phyloP scores from a whole-genome alignment of 306 rosid species.

The Sesbania bispinosa region DNA sequence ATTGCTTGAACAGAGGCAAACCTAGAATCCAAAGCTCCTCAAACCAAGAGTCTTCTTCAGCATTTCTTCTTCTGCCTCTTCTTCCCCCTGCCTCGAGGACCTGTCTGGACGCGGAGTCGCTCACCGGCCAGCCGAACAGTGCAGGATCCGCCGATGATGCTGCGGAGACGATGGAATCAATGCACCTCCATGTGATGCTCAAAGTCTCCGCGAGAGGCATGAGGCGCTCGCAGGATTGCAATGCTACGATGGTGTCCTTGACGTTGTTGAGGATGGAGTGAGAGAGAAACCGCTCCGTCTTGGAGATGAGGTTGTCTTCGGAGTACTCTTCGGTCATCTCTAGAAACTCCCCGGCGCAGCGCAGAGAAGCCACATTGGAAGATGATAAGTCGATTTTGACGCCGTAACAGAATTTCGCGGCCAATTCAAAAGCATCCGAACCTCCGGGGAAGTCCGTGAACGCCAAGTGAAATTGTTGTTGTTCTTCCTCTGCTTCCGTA shows the following conservation, averaged over 20 bases:
- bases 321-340: constrained; percentile 86
- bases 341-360: constrained; percentile 87
- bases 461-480: constrained; percentile 48
- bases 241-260: constrained; percentile 62
- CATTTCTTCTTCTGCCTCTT: constrained; percentile 61
- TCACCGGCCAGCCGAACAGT: constrained; percentile 77
- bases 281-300: constrained; percentile 64
- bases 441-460: constrained; percentile 76
- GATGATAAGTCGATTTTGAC: constrained; percentile 72
- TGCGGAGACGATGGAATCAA: constrained; percentile 49
- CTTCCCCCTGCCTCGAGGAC: constrained; percentile 40
- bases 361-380: constrained; percentile 68
- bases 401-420: constrained; percentile 87
- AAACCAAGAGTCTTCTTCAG: constrained; percentile 51
- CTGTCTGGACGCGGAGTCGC: constrained; percentile 43
- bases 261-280: constrained; percentile 60
- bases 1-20: constrained; percentile 55
- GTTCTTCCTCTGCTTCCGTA: constrained; percentile 34
- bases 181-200: constrained; percentile 61
- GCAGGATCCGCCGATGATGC: constrained; percentile 66
- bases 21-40: constrained; percentile 63
- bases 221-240: constrained; percentile 66
- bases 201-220: constrained; percentile 54
- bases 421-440: constrained; percentile 69
- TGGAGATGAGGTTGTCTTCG: constrained; percentile 76